Conservation (phyloP, 805 yeast species). For the Candida fluviatilis region DNA sequence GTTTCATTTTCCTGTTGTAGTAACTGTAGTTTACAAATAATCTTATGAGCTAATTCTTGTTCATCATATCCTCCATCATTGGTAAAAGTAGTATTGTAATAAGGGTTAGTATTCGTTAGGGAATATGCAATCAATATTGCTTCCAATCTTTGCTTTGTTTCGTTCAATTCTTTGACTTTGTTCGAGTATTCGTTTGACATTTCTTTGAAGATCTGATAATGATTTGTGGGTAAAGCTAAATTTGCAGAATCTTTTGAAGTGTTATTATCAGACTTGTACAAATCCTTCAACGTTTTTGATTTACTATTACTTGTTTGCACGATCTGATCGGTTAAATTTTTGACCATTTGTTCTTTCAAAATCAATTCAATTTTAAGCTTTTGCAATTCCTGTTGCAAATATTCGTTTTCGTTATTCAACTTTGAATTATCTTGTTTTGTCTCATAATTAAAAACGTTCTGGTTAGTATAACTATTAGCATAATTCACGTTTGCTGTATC, state of each 20-base stretch:
- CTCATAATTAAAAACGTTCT: neutral
- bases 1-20: constrained; percentile 67
- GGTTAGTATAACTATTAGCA: neutral
- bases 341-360: constrained; percentile 47
- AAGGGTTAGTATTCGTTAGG: constrained; percentile 17
- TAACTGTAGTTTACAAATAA: constrained; percentile 55
- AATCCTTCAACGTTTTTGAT: constrained; percentile 8
- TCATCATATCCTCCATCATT: constrained; percentile 64
- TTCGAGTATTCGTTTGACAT: constrained; percentile 46
- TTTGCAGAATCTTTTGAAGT: constrained; percentile 2
- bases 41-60: constrained; percentile 70
- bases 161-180: constrained; percentile 49
- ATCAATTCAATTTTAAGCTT: constrained; percentile 47
- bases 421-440: neutral
- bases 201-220: constrained; percentile 46
- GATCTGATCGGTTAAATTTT: constrained; percentile 32
- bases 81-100: constrained; percentile 19
- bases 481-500: too few relatives aligned
- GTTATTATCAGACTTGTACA: constrained; percentile 2
- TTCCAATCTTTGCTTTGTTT: constrained; percentile 61
- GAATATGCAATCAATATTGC: constrained; percentile 39
- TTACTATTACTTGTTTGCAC: constrained; percentile 15
- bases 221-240: constrained; percentile 33
- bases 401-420: constrained; percentile 7
- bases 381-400: constrained; percentile 21